Evolutionary conservation across 1,284 basidiomycete species (phyloP).

Genomic region (Sporisorium iseilematis-ciliati): DNA sequence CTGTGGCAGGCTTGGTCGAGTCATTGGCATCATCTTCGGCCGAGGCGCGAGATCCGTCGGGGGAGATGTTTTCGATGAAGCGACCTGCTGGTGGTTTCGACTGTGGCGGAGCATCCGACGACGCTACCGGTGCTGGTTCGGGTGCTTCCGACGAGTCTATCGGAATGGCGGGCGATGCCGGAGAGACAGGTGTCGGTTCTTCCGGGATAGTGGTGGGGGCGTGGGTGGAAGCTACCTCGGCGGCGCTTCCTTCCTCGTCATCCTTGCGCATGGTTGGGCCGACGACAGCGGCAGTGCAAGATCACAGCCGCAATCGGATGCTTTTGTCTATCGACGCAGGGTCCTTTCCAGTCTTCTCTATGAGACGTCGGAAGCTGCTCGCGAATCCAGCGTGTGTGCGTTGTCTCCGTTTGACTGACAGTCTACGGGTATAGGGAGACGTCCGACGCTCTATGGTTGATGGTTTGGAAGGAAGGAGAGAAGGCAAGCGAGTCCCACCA

Average conservation of each 20-base stretch:
- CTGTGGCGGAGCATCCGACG: not conserved
- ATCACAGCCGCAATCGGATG: no score
- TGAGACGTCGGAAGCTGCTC: slow-evolving; percentile 5
- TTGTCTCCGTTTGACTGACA: not conserved
- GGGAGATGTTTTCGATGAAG: slow-evolving; percentile 47
- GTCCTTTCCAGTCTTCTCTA: no score
- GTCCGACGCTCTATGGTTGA: not conserved
- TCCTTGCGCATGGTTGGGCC: slow-evolving; percentile 8
- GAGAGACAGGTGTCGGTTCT: slow-evolving; percentile 30
- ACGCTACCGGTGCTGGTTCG: not conserved
- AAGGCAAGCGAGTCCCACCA: no score
- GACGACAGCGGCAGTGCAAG: not conserved
- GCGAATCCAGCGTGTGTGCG: not conserved
- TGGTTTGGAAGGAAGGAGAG: not conserved
- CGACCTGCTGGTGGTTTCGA: slow-evolving; percentile 21
- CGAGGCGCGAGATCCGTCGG: slow-evolving; percentile 41
- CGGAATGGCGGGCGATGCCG: slow-evolving; percentile 18
- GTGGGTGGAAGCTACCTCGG: slow-evolving; percentile 15
- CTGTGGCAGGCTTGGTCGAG: not conserved
- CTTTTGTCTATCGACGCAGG: no score
- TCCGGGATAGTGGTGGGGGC: slow-evolving; percentile 41
- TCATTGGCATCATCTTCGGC: slow-evolving; percentile 22
- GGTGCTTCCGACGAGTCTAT: not conserved
- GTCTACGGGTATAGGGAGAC: not conserved
- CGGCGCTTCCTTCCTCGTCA: slow-evolving; percentile 8